Base-by-base conservation (phyloP, 345 rosid genomes). In the Populus ilicifolia region DNA sequence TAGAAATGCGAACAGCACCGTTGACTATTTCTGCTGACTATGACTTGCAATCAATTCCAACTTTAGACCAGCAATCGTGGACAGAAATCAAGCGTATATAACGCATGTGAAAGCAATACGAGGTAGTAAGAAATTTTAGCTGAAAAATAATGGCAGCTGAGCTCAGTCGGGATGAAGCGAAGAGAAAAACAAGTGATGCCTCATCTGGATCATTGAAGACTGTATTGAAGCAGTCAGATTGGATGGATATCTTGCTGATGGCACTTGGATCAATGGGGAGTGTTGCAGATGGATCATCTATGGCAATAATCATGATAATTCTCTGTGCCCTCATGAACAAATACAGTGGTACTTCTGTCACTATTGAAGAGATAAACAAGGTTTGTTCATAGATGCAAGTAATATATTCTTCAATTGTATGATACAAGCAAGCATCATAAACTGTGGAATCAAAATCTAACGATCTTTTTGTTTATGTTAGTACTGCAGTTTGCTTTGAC, bases 171-270 rank as follows among this genome's bases (percentile, higher is more conserved):
- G 61, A 54, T 54, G 61, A 20, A 54, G 23, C 10, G 9, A 54
- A 54, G 61, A 20, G 20, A 21, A 54, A 20, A 54, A 54, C 61
- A 20, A 18, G 11, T 21, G 61, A 54, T 7, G n/a, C 61, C 61
- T 21, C 61, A 54, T 54, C 61, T 54, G 61, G 61, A 21, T 21
- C 61, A 20, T 54, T 54, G 61, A 1, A 2, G 61, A 54, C 61
- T 8, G 61, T 54, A 21, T 8, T 54, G 61, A 21, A 54, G n/a
- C 61, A 54, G 61, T 54, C 61, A 2, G 85, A 85, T 76, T 27
- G 82, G 81, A 72, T 25, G 59, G 85, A 85, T 67, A 70, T 38
- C 73, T 10, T 75, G 38, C 64, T 85, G 44, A 82, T 80, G 85
- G 17, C n/a, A 3, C 46, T 83, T 25, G 87, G 87, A 36, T 50